A percentile compares a stretch with the other conserved stretches of the same genome.
Evolutionary conservation across 306 rosid species (phyloP).

Genomic region (Quercus aquifolioides): DNA sequence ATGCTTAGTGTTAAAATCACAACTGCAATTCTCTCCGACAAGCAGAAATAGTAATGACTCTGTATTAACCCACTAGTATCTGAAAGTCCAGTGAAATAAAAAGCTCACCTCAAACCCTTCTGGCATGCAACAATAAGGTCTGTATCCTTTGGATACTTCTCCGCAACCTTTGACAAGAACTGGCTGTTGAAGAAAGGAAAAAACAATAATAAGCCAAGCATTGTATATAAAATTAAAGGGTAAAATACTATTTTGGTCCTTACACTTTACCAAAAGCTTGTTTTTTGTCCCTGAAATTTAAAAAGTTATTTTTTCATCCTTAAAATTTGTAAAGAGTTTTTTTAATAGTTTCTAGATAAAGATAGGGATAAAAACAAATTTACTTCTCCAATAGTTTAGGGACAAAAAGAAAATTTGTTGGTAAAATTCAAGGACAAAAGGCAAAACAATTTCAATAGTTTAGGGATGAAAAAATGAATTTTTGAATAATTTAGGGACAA

Average conservation of each 20-base stretch:
- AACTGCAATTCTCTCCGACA: neutral
- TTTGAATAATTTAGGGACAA: too few relatives aligned
- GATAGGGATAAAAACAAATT: too few relatives aligned
- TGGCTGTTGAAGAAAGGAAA: constrained; percentile 44
- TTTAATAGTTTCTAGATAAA: too few relatives aligned
- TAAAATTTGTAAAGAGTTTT: too few relatives aligned
- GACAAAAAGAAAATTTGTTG: too few relatives aligned
- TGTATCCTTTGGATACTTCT: constrained; percentile 72
- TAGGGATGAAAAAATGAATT: too few relatives aligned
- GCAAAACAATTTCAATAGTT: too few relatives aligned
- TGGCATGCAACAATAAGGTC: constrained; percentile 93
- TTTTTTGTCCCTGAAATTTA: too few relatives aligned
- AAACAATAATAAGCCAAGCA: constrained; percentile 17
- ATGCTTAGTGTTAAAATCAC: constrained; percentile 13
- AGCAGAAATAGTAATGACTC: neutral
- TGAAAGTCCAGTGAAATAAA: constrained; percentile 13
- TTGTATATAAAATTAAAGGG: constrained; percentile 6
- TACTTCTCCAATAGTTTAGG: too few relatives aligned
- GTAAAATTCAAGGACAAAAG: too few relatives aligned
- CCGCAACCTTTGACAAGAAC: constrained; percentile 67
- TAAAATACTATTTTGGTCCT: neutral
- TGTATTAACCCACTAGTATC: constrained; percentile 6
- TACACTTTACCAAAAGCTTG: too few relatives aligned
- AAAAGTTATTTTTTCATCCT: too few relatives aligned
- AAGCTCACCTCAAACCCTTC: constrained; percentile 78